Percentiles rank a stretch among this genome's conserved stretches.
Evolutionary conservation across 1,284 basidiomycete species (phyloP).

Genomic region (Ustanciosporium gigantosporum): DNA sequence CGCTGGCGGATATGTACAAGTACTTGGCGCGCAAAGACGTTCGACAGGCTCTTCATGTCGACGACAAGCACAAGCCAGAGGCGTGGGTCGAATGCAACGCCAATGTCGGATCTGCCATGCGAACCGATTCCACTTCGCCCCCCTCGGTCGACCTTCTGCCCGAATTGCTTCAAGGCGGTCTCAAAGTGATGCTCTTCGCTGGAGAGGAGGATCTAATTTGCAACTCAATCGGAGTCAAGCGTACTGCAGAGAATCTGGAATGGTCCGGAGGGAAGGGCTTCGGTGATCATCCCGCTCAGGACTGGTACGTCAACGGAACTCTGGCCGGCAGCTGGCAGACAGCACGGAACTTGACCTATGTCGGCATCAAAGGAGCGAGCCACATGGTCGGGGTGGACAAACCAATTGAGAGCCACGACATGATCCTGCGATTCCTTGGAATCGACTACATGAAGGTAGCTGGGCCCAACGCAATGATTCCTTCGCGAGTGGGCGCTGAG

Average conservation of each 20-base stretch:
- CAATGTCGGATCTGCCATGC: slow-evolving; percentile 71
- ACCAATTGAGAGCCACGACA: slow-evolving; percentile 87
- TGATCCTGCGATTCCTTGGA: slow-evolving; percentile 70
- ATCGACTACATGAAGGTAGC: slow-evolving; percentile 80
- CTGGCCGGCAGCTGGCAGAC: slow-evolving; percentile 87
- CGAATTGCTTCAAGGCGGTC: slow-evolving; percentile 70
- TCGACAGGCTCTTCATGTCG: slow-evolving; percentile 78
- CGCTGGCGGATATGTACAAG: slow-evolving; percentile 74
- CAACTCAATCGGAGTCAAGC: slow-evolving; percentile 88
- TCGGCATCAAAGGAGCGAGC: slow-evolving; percentile 72
- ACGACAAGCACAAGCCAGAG: slow-evolving; percentile 69
- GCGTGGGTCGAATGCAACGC: slow-evolving; percentile 87
- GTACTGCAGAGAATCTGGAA: slow-evolving; percentile 76
- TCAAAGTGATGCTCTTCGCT: slow-evolving; percentile 87
- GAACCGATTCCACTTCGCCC: slow-evolving; percentile 64
- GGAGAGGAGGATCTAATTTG: slow-evolving; percentile 94
- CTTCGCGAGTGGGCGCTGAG: slow-evolving; percentile 74
- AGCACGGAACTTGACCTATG: slow-evolving; percentile 88
- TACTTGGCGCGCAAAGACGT: slow-evolving; percentile 86
- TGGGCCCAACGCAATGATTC: slow-evolving; percentile 72
- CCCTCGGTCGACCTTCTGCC: slow-evolving; percentile 81
- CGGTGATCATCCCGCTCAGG: slow-evolving; percentile 49
- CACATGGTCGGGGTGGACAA: slow-evolving; percentile 79
- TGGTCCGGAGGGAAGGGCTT: slow-evolving; percentile 84
- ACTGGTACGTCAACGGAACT: slow-evolving; percentile 77